Evolutionary conservation across 108 stramenopile genomes (phyloP).

Genomic region (Conticribra guillardii): DNA sequence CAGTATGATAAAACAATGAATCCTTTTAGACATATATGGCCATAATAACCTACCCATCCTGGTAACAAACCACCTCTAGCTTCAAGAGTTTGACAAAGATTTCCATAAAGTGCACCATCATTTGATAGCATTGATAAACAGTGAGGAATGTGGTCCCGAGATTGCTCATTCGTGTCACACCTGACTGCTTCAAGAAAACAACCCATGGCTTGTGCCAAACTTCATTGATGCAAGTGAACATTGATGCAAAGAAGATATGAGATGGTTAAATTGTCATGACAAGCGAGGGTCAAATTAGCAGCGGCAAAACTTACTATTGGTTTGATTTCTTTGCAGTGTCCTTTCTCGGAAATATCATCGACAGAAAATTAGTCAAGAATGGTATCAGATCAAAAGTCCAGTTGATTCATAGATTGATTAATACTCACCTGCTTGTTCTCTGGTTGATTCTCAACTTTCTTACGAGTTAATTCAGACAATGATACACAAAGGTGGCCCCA

Average conservation of each 20-base stretch:
- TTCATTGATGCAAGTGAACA: background rate
- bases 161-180: constrained; percentile 74
- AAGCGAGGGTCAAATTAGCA: too few relatives aligned
- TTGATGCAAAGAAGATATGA: too few relatives aligned
- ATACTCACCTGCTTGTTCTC: constrained; percentile 8
- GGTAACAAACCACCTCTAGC: constrained; percentile 70
- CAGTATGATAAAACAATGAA: too few relatives aligned
- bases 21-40: too few relatives aligned
- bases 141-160: constrained; percentile 84
- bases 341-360: too few relatives aligned
- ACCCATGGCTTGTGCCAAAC: constrained; percentile 89
- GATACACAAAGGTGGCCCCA: constrained; percentile 93
- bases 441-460: constrained; percentile 39
- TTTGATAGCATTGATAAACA: constrained; percentile 89
- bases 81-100: constrained; percentile 81
- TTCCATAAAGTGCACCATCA: constrained; percentile 76
- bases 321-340: constrained; percentile 67
- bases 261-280: background rate
- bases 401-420: constrained; percentile 5
- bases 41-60: constrained; percentile 59
- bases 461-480: constrained; percentile 35
- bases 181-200: constrained; percentile 90
- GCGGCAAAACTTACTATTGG: constrained; percentile 54
- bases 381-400: too few relatives aligned
- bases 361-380: too few relatives aligned